Evolutionary conservation across 2,329 filamentous ascomycete genomes (phyloP).

Genomic region (Diaporthe citri): DNA sequence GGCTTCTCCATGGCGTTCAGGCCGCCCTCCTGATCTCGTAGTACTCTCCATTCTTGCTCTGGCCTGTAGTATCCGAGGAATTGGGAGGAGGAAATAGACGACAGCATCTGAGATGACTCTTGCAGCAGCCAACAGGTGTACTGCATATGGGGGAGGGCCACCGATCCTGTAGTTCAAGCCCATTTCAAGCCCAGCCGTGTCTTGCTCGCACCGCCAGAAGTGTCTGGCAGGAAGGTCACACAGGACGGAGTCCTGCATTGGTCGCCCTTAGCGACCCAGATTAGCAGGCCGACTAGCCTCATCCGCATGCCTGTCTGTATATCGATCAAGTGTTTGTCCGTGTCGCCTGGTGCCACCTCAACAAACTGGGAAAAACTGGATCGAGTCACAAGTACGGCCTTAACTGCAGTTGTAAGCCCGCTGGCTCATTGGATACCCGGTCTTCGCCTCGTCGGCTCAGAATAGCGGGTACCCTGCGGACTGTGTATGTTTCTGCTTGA

Average conservation of each 20-base stretch:
- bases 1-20: not conserved
- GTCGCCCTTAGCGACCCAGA: conserved; percentile 28
- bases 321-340: conserved; percentile 33
- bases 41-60: not conserved
- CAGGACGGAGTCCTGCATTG: conserved; percentile 32
- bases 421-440: conserved; percentile 5
- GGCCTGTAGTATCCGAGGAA: not conserved
- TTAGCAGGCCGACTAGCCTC: not conserved
- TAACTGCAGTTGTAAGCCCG: conserved; percentile 5
- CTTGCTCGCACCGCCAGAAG: conserved; percentile 24
- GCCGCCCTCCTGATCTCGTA: not conserved
- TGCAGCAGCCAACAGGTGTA: conserved; percentile 34
- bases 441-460: conserved; percentile 32
- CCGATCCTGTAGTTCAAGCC: conserved; percentile 32
- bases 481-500: conserved; percentile 39
- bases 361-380: conserved; percentile 1
- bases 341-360: conserved; percentile 27
- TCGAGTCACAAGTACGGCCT: conserved; percentile 35
- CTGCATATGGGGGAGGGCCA: conserved; percentile 25
- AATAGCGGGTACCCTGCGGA: conserved; percentile 12
- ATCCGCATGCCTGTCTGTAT: conserved; percentile 14
- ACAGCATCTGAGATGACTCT: conserved; percentile 4
- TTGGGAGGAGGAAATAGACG: not conserved
- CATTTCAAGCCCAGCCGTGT: conserved; percentile 36
- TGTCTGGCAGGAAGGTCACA: conserved; percentile 38